phyloP scores from a whole-genome alignment of 106 monocot species.

The Dactylorhiza incarnata region DNA sequence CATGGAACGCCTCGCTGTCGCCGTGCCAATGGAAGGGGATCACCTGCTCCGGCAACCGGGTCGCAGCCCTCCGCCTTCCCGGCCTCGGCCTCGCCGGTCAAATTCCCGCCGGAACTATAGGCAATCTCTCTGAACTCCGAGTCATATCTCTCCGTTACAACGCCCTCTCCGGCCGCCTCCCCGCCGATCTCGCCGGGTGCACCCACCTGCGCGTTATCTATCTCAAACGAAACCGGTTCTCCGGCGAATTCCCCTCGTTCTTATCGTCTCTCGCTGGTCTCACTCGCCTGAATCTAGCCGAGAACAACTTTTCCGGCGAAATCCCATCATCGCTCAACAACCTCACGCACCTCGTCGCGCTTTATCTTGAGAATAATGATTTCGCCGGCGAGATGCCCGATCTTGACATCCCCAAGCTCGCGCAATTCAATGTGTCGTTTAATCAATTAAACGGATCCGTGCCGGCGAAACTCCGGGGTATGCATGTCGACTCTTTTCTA shows the following conservation, averaged over 20 bases:
- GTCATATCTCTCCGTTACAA: slow-evolving; percentile 65
- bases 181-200: slow-evolving; percentile 39
- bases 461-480: slow-evolving; percentile 34
- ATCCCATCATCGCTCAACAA: slow-evolving; percentile 45
- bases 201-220: slow-evolving; percentile 43
- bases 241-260: slow-evolving; percentile 43
- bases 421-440: slow-evolving; percentile 69
- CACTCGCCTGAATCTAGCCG: slow-evolving; percentile 45
- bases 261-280: slow-evolving; percentile 29
- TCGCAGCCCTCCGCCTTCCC: slow-evolving; percentile 65
- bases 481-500: slow-evolving; percentile 30
- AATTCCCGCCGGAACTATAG: slow-evolving; percentile 44
- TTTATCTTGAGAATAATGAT: slow-evolving; percentile 49
- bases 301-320: slow-evolving; percentile 49
- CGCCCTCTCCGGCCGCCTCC: slow-evolving; percentile 54
- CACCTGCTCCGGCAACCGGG: slow-evolving; percentile 35
- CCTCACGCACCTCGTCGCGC: slow-evolving; percentile 32
- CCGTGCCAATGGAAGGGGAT: slow-evolving; percentile 65
- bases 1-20: slow-evolving; percentile 36
- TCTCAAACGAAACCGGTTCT: slow-evolving; percentile 50
- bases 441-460: slow-evolving; percentile 73
- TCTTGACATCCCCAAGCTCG: slow-evolving; percentile 30
- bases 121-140: slow-evolving; percentile 60
- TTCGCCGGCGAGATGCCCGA: slow-evolving; percentile 52
- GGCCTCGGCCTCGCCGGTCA: slow-evolving; percentile 50